Conservation (phyloP, 352 stramenopile genomes). For the Globisporangium cederbergense region DNA sequence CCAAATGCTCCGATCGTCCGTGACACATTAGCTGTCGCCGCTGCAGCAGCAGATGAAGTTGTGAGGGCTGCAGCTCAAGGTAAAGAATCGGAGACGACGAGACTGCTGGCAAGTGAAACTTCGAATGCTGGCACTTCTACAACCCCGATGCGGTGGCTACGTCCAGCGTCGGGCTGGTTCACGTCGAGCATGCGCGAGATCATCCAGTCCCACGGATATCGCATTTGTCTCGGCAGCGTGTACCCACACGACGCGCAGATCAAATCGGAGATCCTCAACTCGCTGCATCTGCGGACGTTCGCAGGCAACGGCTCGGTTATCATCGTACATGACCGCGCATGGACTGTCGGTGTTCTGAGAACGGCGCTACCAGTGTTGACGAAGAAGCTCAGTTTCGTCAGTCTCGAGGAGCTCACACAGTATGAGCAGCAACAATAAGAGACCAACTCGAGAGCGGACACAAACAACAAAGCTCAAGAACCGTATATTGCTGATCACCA, state of each 20-base stretch:
- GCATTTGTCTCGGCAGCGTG: constrained; percentile 82
- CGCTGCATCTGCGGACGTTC: constrained; percentile 45
- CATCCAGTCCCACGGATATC: constrained; percentile 67
- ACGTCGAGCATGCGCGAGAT: constrained; percentile 77
- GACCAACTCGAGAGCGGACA: background rate
- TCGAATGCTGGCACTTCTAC: constrained; percentile 1
- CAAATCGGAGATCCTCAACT: constrained; percentile 62
- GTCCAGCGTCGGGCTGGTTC: constrained; percentile 84
- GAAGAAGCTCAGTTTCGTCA: constrained; percentile 59
- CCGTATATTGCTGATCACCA: background rate
- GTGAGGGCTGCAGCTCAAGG: constrained; percentile 15
- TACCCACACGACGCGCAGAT: constrained; percentile 88
- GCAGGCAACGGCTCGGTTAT: constrained; percentile 74
- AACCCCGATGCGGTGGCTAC: constrained; percentile 54
- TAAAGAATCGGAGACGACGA: constrained; percentile 13
- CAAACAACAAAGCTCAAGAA: background rate
- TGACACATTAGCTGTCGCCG: background rate
- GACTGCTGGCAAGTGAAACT: constrained; percentile 16
- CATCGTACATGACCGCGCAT: constrained; percentile 81
- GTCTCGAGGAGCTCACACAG: constrained; percentile 53
- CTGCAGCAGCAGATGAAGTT: constrained; percentile 4
- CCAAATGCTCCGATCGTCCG: background rate
- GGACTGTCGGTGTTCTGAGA: constrained; percentile 72
- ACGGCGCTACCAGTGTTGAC: constrained; percentile 51
- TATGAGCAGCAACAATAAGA: constrained; percentile 18